Evolutionary conservation across 2,329 filamentous ascomycete species (phyloP).

Genomic region (Alternaria sp.): DNA sequence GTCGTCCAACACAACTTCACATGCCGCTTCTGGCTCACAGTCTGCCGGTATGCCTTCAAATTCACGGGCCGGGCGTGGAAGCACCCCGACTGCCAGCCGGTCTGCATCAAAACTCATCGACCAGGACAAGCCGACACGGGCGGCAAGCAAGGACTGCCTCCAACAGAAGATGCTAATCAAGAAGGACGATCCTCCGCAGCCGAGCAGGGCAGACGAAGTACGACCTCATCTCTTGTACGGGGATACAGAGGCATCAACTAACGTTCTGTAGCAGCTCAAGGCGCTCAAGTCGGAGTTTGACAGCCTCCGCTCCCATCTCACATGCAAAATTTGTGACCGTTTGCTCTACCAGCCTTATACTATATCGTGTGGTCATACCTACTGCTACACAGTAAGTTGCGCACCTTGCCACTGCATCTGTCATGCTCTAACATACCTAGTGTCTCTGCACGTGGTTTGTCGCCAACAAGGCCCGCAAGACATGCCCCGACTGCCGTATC

Average conservation of each 20-base stretch:
- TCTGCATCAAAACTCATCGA: constrained; percentile 43
- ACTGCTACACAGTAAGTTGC: constrained; percentile 69
- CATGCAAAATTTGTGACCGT: constrained; percentile 73
- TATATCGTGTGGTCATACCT: constrained; percentile 73
- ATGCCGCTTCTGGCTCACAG: constrained; percentile 33
- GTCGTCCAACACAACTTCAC: constrained; percentile 36
- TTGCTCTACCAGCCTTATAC: constrained; percentile 75
- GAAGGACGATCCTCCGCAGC: constrained; percentile 46
- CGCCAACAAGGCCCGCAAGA: constrained; percentile 65
- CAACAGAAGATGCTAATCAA: constrained; percentile 48
- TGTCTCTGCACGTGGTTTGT: constrained; percentile 66
- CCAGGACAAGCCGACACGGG: constrained; percentile 40
- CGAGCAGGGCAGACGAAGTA: constrained; percentile 51
- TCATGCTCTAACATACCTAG: constrained; percentile 51
- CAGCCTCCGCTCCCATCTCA: constrained; percentile 67
- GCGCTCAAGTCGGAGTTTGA: constrained; percentile 63
- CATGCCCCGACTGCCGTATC: constrained; percentile 73
- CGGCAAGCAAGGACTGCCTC: constrained; percentile 52
- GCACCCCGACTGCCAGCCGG: constrained; percentile 40
- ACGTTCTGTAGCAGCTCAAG: constrained; percentile 50
- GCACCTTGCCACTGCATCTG: constrained; percentile 18
- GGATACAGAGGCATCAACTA: constrained; percentile 22
- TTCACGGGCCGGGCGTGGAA: constrained; percentile 36
- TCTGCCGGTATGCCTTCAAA: constrained; percentile 40
- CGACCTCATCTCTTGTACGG: neutral